phyloP scores from a whole-genome alignment of 192 early-diverging fungal species.

The Coemansia furcata region DNA sequence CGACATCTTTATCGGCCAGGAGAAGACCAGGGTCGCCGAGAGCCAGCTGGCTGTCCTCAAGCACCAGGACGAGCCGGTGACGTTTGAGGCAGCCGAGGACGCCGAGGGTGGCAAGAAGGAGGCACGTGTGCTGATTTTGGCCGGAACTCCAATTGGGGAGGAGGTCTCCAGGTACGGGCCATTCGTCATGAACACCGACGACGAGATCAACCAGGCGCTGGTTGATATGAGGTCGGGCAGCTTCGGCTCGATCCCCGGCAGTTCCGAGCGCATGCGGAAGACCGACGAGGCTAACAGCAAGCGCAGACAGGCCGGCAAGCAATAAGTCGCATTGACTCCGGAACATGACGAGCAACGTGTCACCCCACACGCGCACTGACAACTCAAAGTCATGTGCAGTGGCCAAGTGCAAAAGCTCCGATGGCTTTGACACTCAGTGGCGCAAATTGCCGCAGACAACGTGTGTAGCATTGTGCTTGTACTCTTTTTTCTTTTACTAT shows the following conservation, averaged over 20 bases:
- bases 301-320: constrained; percentile 35
- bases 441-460: neutral
- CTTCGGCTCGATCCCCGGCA: constrained; percentile 51
- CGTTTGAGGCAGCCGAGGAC: constrained; percentile 35
- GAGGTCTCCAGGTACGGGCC: constrained; percentile 63
- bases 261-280: constrained; percentile 46
- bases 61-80: constrained; percentile 30
- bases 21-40: constrained; percentile 37
- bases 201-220: constrained; percentile 47
- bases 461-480: neutral
- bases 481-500: neutral
- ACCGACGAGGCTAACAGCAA: constrained; percentile 46
- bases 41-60: constrained; percentile 45
- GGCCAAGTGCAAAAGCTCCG: neutral
- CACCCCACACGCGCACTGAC: neutral
- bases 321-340: constrained; percentile 2
- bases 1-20: constrained; percentile 37
- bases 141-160: constrained; percentile 59
- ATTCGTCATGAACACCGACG: constrained; percentile 62
- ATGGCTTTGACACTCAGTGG: neutral
- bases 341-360: neutral
- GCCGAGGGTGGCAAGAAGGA: constrained; percentile 32
- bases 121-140: constrained; percentile 60
- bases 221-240: constrained; percentile 32
- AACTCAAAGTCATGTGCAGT: neutral